phyloP scores from a whole-genome alignment of 1,139 yeast species.

The Lizanozyma gosingica region DNA sequence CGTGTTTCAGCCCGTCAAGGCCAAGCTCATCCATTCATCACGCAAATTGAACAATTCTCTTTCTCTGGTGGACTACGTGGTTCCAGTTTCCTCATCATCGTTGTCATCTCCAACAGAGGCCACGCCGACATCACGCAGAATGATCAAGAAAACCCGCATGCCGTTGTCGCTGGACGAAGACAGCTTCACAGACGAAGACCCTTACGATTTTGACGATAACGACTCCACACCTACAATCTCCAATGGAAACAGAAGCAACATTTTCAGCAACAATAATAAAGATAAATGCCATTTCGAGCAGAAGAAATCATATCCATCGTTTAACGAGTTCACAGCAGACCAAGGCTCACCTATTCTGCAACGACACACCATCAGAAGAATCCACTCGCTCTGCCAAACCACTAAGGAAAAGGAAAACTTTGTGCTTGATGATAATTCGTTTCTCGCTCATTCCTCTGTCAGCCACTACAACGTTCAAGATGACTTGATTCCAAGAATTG shows the following conservation, averaged over 20 bases:
- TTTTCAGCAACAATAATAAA: background rate
- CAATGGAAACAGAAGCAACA: background rate
- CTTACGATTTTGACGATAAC: constrained; percentile 6
- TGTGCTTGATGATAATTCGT: constrained; percentile 29
- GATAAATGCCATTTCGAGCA: too few species aligned
- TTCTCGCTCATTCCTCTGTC: constrained; percentile 31
- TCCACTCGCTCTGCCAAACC: constrained; percentile 58
- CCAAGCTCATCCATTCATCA: too few species aligned
- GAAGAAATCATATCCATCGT: constrained; percentile 1
- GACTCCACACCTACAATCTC: constrained; percentile 3
- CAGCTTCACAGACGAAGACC: constrained; percentile 5
- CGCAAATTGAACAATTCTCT: constrained; percentile 16
- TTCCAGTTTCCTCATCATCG: constrained; percentile 3
- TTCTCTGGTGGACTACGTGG: constrained; percentile 5
- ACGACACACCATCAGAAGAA: constrained; percentile 40
- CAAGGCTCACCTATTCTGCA: constrained; percentile 5
- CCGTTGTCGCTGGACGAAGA: constrained; percentile 9
- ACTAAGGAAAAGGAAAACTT: constrained; percentile 25
- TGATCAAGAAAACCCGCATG: constrained; percentile 8
- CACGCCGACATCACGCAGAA: constrained; percentile 1
- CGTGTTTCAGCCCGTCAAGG: constrained; percentile 9
- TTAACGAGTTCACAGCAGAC: background rate
- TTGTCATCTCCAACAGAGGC: background rate
- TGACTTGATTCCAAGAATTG: constrained; percentile 71
- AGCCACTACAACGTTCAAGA: constrained; percentile 40